Base-by-base conservation (phyloP, 2,329 filamentous ascomycete species). In the Aphanoascus verrucosus region DNA sequence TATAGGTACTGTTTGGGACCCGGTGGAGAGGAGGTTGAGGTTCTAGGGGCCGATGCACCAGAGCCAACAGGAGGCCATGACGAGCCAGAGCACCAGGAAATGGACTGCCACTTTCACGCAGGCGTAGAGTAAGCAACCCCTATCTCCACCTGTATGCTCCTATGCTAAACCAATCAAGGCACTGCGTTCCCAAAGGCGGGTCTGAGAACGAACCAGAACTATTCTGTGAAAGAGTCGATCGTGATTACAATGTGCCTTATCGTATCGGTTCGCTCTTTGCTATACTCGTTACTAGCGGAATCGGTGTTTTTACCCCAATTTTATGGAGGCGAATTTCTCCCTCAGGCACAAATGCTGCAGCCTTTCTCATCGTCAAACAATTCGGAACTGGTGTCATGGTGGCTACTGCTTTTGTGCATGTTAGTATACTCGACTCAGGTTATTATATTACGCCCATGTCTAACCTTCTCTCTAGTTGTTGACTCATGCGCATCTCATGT, bases 381-480 rank as follows among this genome's bases (percentile, higher is more conserved):
- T 86, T 87, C 59, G 84, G 84, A 2, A 86, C 84, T 0, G 84
- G 84, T 11, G 79, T 87, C 58, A 82, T 88, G 65, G 78, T 87
- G 40, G 80, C 84, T 0, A 87, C 84, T 0, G 84, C 83, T 0
- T 84, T 87, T 58, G 72, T 87, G 14, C 83, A 85, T 61, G 78
- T 83, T 63, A 63, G 75, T 69, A 41, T 28, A 23, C 23, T 12
- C 31, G 46, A n/a, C 12, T 14, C 11, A 17, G 43, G 8, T 8
- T 56, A 46, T 5, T 32, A 32, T 11, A 49, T 12, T 42, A 15
- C 6, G 5, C 41, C 11, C 41, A 44, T 5, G 20, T 4, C 48
- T 54, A 49, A 54, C 9, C n/a, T 14, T 14, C 8, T 5, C 2
- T 23, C n/a, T 58, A 86, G 81, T 77, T 90, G 9, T 82, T 83